Conservation (phyloP, 2,329 filamentous ascomycete genomes). For the Pyricularia pennisetigena region DNA sequence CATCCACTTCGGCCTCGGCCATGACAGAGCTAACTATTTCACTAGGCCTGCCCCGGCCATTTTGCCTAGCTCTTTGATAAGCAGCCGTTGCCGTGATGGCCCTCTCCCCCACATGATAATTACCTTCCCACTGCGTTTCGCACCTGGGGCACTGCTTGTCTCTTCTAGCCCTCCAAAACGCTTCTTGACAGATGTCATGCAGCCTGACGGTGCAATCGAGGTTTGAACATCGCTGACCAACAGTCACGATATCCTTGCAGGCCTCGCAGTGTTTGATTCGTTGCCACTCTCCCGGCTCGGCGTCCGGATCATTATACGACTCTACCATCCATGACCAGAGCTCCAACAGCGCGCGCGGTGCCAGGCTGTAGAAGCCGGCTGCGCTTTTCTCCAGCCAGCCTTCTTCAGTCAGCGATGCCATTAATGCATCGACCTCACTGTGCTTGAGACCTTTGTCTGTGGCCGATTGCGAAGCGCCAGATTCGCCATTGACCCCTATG, state of each 20-base stretch:
- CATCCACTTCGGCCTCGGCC: conserved; percentile 14
- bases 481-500: conserved; percentile 15
- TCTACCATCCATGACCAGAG: conserved; percentile 75
- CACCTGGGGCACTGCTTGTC: conserved; percentile 55
- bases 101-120: conserved; percentile 47
- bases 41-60: conserved; percentile 20
- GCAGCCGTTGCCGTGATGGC: conserved; percentile 44
- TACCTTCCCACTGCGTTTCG: conserved; percentile 35
- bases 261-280: conserved; percentile 81
- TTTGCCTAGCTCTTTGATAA: conserved; percentile 30
- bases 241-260: conserved; percentile 82
- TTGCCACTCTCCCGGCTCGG: conserved; percentile 51
- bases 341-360: conserved; percentile 74
- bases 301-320: conserved; percentile 73
- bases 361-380: conserved; percentile 65
- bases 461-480: conserved; percentile 20
- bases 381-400: conserved; percentile 76
- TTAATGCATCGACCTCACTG: conserved; percentile 64
- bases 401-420: conserved; percentile 62
- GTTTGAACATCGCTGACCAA: conserved; percentile 67
- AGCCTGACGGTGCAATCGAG: conserved; percentile 59
- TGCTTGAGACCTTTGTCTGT: conserved; percentile 56
- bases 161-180: conserved; percentile 60
- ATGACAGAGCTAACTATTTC: conserved; percentile 19
- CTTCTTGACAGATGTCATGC: conserved; percentile 66